Conservation (phyloP, 805 yeast species). For the Martiniozyma abietophila region DNA sequence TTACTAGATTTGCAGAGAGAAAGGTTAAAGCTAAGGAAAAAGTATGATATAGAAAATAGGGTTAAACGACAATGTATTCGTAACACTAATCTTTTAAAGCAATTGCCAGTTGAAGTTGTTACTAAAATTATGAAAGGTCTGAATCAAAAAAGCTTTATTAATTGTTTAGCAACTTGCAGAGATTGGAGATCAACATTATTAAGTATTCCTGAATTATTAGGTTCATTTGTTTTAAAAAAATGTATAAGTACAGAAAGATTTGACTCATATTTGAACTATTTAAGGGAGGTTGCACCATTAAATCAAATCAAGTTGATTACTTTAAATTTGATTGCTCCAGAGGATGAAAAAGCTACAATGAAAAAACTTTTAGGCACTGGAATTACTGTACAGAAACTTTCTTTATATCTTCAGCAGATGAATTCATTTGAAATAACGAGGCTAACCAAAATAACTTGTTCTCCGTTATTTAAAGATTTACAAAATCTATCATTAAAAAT, state of each 20-base stretch:
- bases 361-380: constrained; percentile 7
- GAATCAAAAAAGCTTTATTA: constrained; percentile 4
- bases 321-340: constrained; percentile 1
- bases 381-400: constrained; percentile 4
- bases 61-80: constrained; percentile 3
- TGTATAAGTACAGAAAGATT: constrained; percentile 3
- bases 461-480: constrained; percentile 5
- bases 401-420: constrained; percentile 1
- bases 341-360: not conserved
- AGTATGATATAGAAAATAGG: not conserved
- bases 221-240: constrained; percentile 4
- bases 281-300: constrained; percentile 9
- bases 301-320: constrained; percentile 1
- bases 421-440: constrained; percentile 5
- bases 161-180: constrained; percentile 8
- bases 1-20: constrained; percentile 1
- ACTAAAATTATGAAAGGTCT: constrained; percentile 6
- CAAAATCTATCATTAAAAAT: not conserved
- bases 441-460: constrained; percentile 4
- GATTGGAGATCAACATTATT: constrained; percentile 10
- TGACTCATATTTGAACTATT: constrained; percentile 5
- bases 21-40: not conserved
- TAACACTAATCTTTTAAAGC: constrained; percentile 6
- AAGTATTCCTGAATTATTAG: constrained; percentile 8
- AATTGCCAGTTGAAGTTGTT: constrained; percentile 9